Evolutionary conservation across 1,284 basidiomycete genomes (phyloP).

Genomic region (Ustilago bromivora): DNA sequence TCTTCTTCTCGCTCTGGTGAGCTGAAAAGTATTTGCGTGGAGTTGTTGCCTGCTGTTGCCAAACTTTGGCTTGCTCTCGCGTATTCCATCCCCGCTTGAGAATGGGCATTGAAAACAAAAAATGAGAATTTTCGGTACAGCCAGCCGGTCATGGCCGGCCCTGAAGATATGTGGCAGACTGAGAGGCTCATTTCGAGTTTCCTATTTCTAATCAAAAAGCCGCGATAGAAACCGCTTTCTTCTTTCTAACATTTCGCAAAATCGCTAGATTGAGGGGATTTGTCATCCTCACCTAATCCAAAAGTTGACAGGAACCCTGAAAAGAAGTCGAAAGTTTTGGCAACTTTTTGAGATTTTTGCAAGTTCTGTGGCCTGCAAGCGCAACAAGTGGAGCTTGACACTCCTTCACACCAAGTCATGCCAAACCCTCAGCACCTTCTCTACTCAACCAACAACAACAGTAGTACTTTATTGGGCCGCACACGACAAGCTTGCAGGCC

Average conservation of each 20-base stretch:
- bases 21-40: not conserved
- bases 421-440: too few species aligned
- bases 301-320: slow-evolving; percentile 1
- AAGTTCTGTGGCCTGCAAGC: not conserved
- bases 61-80: not conserved
- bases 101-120: not conserved
- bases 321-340: slow-evolving; percentile 7
- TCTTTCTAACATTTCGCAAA: not conserved
- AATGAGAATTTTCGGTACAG: not conserved
- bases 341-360: slow-evolving; percentile 16
- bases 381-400: slow-evolving; percentile 24
- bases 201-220: slow-evolving; percentile 27
- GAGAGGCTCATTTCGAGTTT: not conserved
- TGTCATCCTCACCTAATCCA: not conserved
- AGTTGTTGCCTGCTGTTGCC: not conserved
- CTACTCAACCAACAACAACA: too few species aligned
- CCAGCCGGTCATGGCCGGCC: slow-evolving; percentile 5
- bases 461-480: too few species aligned
- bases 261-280: not conserved
- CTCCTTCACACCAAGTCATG: not conserved
- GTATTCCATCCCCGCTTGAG: not conserved
- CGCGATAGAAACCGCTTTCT: not conserved
- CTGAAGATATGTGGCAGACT: not conserved
- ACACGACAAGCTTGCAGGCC: not conserved
- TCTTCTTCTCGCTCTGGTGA: not conserved